Base-by-base conservation (phyloP, 2,329 filamentous ascomycete species). In the Alternaria arbusti region DNA sequence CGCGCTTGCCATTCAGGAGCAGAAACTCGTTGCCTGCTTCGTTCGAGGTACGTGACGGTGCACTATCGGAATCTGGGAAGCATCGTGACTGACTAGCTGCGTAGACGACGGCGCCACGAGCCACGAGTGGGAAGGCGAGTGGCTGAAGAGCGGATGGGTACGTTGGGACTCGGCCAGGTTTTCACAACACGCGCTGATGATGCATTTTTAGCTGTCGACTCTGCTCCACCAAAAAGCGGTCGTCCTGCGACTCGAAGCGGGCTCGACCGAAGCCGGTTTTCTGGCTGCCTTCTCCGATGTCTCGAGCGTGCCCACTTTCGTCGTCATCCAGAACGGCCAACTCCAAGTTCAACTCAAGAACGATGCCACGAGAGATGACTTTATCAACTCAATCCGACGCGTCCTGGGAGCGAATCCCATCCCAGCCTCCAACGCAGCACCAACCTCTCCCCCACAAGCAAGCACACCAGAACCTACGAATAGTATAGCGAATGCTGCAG, bases 11-110 rank as follows among this genome's bases (percentile, higher is more conserved):
- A 85, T 97, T 7, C 86, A 88, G 64, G 85, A 94, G 78, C 84
- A 88, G 63, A 96, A 95, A 80, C 85, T 91, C 17, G 91, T 97
- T 1, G 87, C 92, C 28, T 97, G 93, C 81, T 96, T 97, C 79
- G 90, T 97, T 30, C 88, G 89, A 74, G 90, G 92, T 93, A 79
- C 69, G 62, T 28, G 23, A 22, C n/a, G 63, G 25, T 15, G 26
- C 50, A 54, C 13, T 10, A 23, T 60, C 44, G 51, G 66, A 50
- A 66, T 69, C 60, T 69, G 64, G 66, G 63, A 49, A 60, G 25
- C 36, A 40, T 40, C 36, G 7, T 10, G 45, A 9, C 51, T 65
- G 52, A 70, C 43, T 49, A 36, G 15, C 54, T 65, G 47, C 57
- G 43, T 72, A 94, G 92, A 96, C 78, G 87, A 88, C 55, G 85